Evolutionary conservation across 306 rosid species (phyloP), one percentile per base, ranked within the genome.

Genomic region (Vicia villosa): DNA sequence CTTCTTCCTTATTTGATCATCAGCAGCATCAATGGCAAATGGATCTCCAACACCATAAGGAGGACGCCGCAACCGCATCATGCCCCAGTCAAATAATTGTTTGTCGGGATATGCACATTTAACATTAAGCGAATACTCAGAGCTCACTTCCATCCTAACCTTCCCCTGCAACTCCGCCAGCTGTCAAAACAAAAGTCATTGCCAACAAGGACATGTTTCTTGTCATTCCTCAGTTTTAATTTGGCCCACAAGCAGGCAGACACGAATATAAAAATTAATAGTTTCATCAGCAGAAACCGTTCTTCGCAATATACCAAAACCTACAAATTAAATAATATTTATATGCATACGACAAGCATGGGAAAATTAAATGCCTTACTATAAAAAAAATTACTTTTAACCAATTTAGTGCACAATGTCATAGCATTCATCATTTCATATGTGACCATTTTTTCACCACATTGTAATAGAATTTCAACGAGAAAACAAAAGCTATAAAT

Each of bases 11-110:
- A 86, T 70, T 72, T 88, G 95, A 80, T 94, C 97, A 66, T 90
- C 96, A 13, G 92, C 90, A 70, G 92, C 90, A 68, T 93, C 94
- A 85, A 83, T 76, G 73, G 92, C 76, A 87, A 94, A 94, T 70
- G 96, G 92, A 94, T 94, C 96, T 72, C 97, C 99, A 72, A 91
- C 91, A 59, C 99, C 96, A 80, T 91, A 94, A 8, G 79, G 78
- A 9, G 91, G 97, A 68, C 86, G 95, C 26, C 51, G 92, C 83
- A 91, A 61, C 34, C 99, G 82, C 96, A 88, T 91, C 92, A 82
- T 85, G 58, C 99, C 91, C 97, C 97, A 94, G 69, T 94, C 99
- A 84, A 85, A 94, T 77, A 94, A 79, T 45, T 83, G 88, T 70
- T 72, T 86, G 80, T 91, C 96, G 16, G 99, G 99, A 80, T 83